Evolutionary conservation across 2,329 filamentous ascomycete species (phyloP).

Genomic region (Coleophoma cylindrospora): DNA sequence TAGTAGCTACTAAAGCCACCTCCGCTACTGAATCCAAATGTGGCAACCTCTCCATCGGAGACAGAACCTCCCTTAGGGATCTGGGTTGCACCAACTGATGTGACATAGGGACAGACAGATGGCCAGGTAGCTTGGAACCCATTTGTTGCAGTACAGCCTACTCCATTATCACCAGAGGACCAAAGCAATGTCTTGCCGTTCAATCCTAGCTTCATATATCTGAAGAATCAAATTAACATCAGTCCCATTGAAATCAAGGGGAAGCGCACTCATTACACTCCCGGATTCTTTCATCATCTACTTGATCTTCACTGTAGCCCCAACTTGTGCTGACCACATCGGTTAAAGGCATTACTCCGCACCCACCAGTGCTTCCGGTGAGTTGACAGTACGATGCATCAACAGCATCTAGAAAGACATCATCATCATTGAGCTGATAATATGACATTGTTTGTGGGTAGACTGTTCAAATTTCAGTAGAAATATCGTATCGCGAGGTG

Average conservation of each 20-base stretch:
- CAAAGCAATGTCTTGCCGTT: constrained; percentile 37
- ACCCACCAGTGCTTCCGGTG: constrained; percentile 27
- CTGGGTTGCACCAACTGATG: constrained; percentile 25
- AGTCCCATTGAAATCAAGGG: not conserved
- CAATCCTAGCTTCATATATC: constrained; percentile 43
- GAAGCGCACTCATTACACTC: not conserved
- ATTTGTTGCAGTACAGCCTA: constrained; percentile 24
- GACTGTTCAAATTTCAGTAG: constrained; percentile 11
- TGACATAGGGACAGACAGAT: constrained; percentile 38
- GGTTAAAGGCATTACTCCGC: not conserved
- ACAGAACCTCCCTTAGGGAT: constrained; percentile 24
- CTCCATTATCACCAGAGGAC: constrained; percentile 38
- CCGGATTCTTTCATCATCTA: not conserved
- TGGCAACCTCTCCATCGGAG: constrained; percentile 3
- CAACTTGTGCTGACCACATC: not conserved
- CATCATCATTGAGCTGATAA: constrained; percentile 29
- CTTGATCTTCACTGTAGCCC: not conserved
- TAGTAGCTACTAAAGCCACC: constrained; percentile 5
- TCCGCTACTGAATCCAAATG: constrained; percentile 19
- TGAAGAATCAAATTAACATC: not conserved
- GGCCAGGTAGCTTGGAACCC: constrained; percentile 29
- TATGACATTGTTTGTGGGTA: constrained; percentile 41
- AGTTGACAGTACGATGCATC: constrained; percentile 39
- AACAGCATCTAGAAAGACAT: constrained; percentile 25
- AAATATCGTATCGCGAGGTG: not conserved